A percentile compares a stretch with the other conserved stretches of the same genome.
phyloP scores from a whole-genome alignment of 1,284 basidiomycete species.

The Xerocomus nothofagi region DNA sequence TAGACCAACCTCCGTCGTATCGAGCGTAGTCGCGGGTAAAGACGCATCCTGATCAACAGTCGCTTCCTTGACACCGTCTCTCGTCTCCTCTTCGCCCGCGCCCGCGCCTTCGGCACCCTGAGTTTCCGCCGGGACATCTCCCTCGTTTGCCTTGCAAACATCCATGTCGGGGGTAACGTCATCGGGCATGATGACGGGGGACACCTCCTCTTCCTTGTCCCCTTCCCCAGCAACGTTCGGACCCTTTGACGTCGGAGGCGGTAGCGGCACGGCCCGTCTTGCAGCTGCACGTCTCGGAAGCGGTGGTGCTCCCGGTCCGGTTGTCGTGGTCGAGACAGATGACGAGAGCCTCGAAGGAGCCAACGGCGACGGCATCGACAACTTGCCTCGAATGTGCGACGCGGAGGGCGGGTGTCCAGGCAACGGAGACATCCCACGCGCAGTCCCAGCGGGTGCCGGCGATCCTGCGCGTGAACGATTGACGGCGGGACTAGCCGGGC shows the following conservation, averaged over 20 bases:
- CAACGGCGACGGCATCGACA: slow-evolving; percentile 22
- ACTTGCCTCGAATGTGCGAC: slow-evolving; percentile 23
- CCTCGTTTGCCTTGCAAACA: not conserved
- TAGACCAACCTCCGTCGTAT: not conserved
- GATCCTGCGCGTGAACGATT: slow-evolving; percentile 30
- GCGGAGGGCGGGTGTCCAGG: slow-evolving; percentile 5
- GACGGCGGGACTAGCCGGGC: slow-evolving; percentile 24
- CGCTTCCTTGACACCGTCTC: not conserved
- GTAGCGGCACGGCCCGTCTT: slow-evolving; percentile 29
- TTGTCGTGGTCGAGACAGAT: slow-evolving; percentile 10
- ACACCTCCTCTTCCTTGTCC: slow-evolving; percentile 2
- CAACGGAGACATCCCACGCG: slow-evolving; percentile 19
- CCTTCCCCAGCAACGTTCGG: slow-evolving; percentile 1
- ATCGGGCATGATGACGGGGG: not conserved
- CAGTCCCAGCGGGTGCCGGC: slow-evolving; percentile 9
- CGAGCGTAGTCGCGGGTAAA: not conserved
- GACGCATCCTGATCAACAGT: not conserved
- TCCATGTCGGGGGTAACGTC: not conserved
- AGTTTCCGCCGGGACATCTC: not conserved
- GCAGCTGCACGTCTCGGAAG: slow-evolving; percentile 33
- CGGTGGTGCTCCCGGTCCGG: slow-evolving; percentile 22
- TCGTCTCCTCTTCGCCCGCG: not conserved
- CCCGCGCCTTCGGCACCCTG: not conserved
- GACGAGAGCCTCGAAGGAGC: slow-evolving; percentile 23
- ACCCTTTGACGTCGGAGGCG: slow-evolving; percentile 10